phyloP scores from a whole-genome alignment of 2,329 filamentous ascomycete genomes.

The Paraconiothyrium sp. region DNA sequence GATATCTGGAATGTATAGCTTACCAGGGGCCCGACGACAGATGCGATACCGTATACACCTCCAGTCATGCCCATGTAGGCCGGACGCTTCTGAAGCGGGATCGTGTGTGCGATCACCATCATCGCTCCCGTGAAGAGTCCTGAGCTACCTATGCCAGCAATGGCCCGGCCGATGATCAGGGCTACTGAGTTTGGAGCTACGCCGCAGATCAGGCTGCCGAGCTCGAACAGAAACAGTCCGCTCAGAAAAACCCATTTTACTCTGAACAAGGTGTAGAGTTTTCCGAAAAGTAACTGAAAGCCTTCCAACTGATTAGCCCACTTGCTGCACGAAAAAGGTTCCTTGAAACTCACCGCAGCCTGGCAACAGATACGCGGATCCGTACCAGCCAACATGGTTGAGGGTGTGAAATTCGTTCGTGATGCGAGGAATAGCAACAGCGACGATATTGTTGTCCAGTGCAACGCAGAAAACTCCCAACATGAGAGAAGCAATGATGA shows the following conservation, averaged over 20 bases:
- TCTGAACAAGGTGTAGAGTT: too few species aligned
- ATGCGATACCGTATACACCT: slow-evolving; percentile 53
- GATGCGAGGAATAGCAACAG: slow-evolving; percentile 39
- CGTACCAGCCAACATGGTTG: slow-evolving; percentile 37
- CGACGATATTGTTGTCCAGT: slow-evolving; percentile 32
- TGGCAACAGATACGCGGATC: neutral
- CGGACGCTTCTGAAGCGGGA: too few species aligned
- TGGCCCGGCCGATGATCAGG: slow-evolving; percentile 26
- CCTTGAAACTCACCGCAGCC: neutral
- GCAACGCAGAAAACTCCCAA: neutral
- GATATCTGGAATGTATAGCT: too few species aligned
- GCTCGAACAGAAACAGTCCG: slow-evolving; percentile 19
- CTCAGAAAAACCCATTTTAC: neutral
- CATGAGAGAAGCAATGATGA: too few species aligned
- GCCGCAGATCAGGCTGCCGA: slow-evolving; percentile 28
- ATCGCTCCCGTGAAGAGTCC: slow-evolving; percentile 53
- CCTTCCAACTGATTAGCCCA: too few species aligned
- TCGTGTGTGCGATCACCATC: slow-evolving; percentile 27
- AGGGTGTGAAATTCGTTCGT: slow-evolving; percentile 37
- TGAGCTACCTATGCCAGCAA: slow-evolving; percentile 26
- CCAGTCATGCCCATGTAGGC: slow-evolving; percentile 40
- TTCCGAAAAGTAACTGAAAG: too few species aligned
- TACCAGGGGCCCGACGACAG: slow-evolving; percentile 54
- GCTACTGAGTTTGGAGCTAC: slow-evolving; percentile 23
- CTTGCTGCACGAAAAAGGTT: too few species aligned